Evolutionary conservation across 2,329 filamentous ascomycete species (phyloP), one percentile per base, ranked within the genome.

Genomic region (Fusarium pseudocircinatum): DNA sequence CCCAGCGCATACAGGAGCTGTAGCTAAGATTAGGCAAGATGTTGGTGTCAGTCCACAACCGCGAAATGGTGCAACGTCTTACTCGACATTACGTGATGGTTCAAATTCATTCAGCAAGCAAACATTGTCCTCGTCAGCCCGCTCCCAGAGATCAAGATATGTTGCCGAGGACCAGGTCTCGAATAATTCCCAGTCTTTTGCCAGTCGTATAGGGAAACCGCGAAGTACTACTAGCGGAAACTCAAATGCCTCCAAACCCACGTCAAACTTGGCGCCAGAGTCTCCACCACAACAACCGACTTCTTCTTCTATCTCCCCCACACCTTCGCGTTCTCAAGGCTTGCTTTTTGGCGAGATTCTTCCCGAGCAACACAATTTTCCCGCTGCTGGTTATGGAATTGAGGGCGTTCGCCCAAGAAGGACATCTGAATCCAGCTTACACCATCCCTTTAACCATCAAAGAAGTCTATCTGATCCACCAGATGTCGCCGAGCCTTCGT

Each of bases 261-360:
- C 79, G 79, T 79, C 81, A 74, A 77, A 78, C 62, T 69, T 82
- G 40, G 71, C 78, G 61, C 78, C 77, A 59, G 79, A 80, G 65
- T 78, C 79, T 58, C 78, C 75, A 76, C 78, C 70, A 75, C 81
- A 79, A 76, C 82, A 79, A 77, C 80, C 80, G 46, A 66, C 80
- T 71, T 71, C 74, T 58, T 69, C 56, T 58, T 63, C 56, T 43
- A 74, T 78, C 46, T 78, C 82, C 73, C 78, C 83, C 79, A 71
- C 74, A 79, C 80, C 70, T 75, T 76, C 73, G 57, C 79, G 81
- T 70, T 75, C 84, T 53, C 85, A 86, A 60, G 87, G 87, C 69
- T 88, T 93, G 40, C 83, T 95, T 26, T 96, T 96, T 83, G 93
- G 93, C 42, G 94, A 95, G 81, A 88, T 95, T 74, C 83, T 90